phyloP scores from a whole-genome alignment of 805 yeast species.

The Teunomyces cretensis region DNA sequence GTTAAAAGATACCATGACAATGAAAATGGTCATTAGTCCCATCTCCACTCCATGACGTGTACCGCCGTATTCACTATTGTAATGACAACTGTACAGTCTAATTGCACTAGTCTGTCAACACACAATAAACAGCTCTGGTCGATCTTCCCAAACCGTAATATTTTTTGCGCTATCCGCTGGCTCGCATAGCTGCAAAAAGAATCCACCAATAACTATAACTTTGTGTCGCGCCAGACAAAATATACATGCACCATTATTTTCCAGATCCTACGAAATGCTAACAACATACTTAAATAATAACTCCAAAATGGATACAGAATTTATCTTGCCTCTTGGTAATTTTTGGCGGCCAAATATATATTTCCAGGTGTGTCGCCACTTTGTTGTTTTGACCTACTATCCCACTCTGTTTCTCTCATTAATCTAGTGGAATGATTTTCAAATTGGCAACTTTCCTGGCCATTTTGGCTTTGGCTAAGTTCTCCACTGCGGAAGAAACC shows the following conservation, averaged over 20 bases:
- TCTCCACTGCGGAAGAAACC: constrained; percentile 5
- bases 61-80: background rate
- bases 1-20: too few relatives aligned
- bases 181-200: constrained; percentile 2
- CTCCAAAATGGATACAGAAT: background rate
- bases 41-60: too few relatives aligned
- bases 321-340: background rate
- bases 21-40: too few relatives aligned
- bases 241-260: background rate
- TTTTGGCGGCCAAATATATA: constrained; percentile 1
- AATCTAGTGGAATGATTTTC: constrained; percentile 10
- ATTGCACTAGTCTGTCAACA: background rate
- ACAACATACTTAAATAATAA: background rate
- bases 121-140: background rate
- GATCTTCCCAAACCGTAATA: background rate
- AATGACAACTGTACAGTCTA: background rate
- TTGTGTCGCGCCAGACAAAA: background rate
- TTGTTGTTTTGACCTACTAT: background rate
- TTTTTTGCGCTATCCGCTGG: background rate
- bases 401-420: background rate
- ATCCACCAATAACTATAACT: background rate
- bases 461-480: constrained; percentile 8
- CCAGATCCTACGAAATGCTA: background rate
- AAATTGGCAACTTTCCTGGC: constrained; percentile 12
- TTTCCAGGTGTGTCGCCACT: background rate